These are phyloP conservation scores for Metarhizium album DNA, from an alignment of 2,329 filamentous ascomycete genomes.

Conservation along the genomic window DNA sequence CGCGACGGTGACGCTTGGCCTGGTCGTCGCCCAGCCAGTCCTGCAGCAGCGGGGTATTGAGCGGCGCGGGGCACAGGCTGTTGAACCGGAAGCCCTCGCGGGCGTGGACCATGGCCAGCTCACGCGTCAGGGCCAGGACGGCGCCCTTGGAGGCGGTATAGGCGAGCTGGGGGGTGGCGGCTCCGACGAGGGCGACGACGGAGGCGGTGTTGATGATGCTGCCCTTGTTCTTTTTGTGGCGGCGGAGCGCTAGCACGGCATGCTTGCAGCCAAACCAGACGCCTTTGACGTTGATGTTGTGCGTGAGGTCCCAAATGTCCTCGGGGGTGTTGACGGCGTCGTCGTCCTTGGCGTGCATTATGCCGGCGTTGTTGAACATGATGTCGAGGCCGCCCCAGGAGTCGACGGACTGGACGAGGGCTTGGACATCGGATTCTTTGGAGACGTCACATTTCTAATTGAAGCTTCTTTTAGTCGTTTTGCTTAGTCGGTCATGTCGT, in stretches of 20 bases:
- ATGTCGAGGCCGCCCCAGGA: constrained; percentile 80
- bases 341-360: constrained; percentile 80
- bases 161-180: constrained; percentile 78
- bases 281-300: constrained; percentile 92
- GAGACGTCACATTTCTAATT: constrained; percentile 58
- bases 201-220: constrained; percentile 90
- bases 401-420: constrained; percentile 65
- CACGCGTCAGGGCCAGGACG: constrained; percentile 79
- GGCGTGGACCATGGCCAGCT: constrained; percentile 85
- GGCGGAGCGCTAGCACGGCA: constrained; percentile 70
- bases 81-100: constrained; percentile 86
- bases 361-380: constrained; percentile 96
- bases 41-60: constrained; percentile 86
- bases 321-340: constrained; percentile 78
- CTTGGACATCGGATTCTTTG: constrained; percentile 69
- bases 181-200: constrained; percentile 77
- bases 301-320: constrained; percentile 87
- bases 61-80: constrained; percentile 75
- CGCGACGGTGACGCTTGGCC: constrained; percentile 69
- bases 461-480: too few relatives aligned
- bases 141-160: constrained; percentile 94
- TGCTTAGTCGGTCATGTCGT: neutral
- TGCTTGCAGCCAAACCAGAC: constrained; percentile 97
- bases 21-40: constrained; percentile 87
- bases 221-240: constrained; percentile 65